Base-by-base conservation (phyloP, 2,329 filamentous ascomycete species). In the Fusarium temperatum region DNA sequence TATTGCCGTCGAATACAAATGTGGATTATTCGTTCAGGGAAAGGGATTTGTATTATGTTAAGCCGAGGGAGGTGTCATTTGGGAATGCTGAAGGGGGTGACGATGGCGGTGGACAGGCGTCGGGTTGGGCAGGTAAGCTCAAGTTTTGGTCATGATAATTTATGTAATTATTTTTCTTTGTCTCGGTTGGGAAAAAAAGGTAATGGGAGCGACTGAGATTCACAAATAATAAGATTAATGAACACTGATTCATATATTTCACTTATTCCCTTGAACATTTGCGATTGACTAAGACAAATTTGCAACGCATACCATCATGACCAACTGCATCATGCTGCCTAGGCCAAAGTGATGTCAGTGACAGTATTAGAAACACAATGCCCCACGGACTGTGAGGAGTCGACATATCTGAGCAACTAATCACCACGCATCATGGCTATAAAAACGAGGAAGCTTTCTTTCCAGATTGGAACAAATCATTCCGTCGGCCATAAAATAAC, bases 11-110 rank as follows among this genome's bases (percentile, higher is more conserved):
- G 14, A 71, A 68, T 32, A 67, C 68, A 13, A 78, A 77, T 59
- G 76, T 77, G 13, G 82, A 83, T 58, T 83, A 83, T 45, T 82
- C 81, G 0, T 80, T 83, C 26, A 78, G 82, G 17, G 82, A 83
- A 60, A 77, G 79, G 1, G 82, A 83, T 51, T 68, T 82, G 15
- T 82, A 81, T 51, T 83, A 83, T 50, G 60, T 62, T 3, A 75
- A 56, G 39, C 76, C 76, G 4, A 61, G 76, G 20, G 63, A 62
- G 32, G 57, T 78, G 8, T 71, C 73, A 0, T 78, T 78, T 47
- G 63, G 70, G 6, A 67, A 73, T 15, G 12, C 63, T n/a, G 53
- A 14, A 8, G 7, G 26, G 5, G 26, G 26, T 15, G 36, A 47
- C 18, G 42, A 63, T 15, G 41, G 9, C 0, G 44, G n/a, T 6